Evolutionary conservation across 2,329 filamentous ascomycete species (phyloP).

Genomic region (Coccinonectria pachysandricola): DNA sequence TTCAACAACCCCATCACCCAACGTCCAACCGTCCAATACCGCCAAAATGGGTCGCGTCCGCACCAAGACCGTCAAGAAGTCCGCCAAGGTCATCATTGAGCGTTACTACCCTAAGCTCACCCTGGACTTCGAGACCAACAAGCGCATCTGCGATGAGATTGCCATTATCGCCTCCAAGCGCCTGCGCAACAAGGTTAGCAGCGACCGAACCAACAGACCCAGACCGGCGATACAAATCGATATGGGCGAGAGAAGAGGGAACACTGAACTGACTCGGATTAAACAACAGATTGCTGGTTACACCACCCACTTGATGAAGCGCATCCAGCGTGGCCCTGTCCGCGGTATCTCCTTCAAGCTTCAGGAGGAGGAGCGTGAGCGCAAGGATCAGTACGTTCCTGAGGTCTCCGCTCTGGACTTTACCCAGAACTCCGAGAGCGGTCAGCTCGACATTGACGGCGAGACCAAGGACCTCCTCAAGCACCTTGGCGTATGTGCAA

Average conservation of each 20-base stretch:
- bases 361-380: slow-evolving; percentile 99
- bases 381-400: slow-evolving; percentile 99
- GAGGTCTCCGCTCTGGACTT: slow-evolving; percentile 98
- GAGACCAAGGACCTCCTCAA: slow-evolving; percentile 99
- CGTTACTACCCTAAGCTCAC: slow-evolving; percentile 95
- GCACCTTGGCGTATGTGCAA: slow-evolving; percentile 82
- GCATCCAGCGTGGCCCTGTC: slow-evolving; percentile 97
- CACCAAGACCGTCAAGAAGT: slow-evolving; percentile 62
- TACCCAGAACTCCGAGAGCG: slow-evolving; percentile 84
- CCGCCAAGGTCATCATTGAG: slow-evolving; percentile 99
- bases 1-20: slow-evolving; percentile 23
- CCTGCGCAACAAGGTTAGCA: slow-evolving; percentile 90
- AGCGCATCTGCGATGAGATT: slow-evolving; percentile 99
- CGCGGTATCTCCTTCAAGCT: slow-evolving; percentile 99
- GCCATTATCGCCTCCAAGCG: slow-evolving; percentile 99
- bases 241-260: slow-evolving; percentile 1
- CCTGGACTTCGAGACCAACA: slow-evolving; percentile 99
- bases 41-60: slow-evolving; percentile 61
- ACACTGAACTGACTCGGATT: slow-evolving; percentile 10
- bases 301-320: slow-evolving; percentile 99
- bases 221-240: too few species aligned
- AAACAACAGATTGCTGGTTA: slow-evolving; percentile 77
- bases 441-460: slow-evolving; percentile 86
- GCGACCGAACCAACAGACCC: slow-evolving; percentile 1
- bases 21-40: slow-evolving; percentile 33